phyloP scores from a whole-genome alignment of 441 rosid species.

The Capsella rubella region DNA sequence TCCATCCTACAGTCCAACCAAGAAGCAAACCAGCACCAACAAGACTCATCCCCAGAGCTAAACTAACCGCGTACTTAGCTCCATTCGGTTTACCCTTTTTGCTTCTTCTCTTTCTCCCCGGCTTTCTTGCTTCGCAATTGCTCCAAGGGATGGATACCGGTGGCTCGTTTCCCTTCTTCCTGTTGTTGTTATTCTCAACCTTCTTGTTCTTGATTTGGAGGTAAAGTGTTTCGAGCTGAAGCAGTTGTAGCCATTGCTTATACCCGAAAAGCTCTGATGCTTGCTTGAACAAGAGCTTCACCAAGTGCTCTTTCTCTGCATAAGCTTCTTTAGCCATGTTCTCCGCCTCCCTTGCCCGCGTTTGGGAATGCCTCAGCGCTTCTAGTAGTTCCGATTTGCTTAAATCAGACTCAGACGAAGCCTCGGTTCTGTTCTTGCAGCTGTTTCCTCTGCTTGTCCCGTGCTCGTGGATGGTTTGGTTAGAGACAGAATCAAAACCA shows the following conservation, averaged over 20 bases:
- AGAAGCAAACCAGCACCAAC: constrained; percentile 93
- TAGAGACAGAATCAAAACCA: constrained; percentile 43
- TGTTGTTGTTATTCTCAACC: constrained; percentile 32
- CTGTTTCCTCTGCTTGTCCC: constrained; percentile 42
- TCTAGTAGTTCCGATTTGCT: constrained; percentile 83
- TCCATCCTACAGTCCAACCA: constrained; percentile 97
- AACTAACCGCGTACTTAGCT: constrained; percentile 53
- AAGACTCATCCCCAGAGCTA: constrained; percentile 82
- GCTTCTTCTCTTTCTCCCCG: constrained; percentile 43
- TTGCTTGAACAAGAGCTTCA: constrained; percentile 85
- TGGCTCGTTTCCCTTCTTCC: constrained; percentile 47
- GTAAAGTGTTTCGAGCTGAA: constrained; percentile 81
- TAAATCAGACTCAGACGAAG: constrained; percentile 55
- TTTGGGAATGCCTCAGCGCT: constrained; percentile 93
- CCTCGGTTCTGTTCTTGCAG: constrained; percentile 47
- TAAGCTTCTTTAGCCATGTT: constrained; percentile 77
- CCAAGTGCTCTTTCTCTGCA: constrained; percentile 84
- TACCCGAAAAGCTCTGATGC: constrained; percentile 94
- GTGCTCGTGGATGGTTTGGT: constrained; percentile 39
- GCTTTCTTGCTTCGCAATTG: constrained; percentile 55
- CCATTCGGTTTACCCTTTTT: constrained; percentile 38
- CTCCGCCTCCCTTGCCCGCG: constrained; percentile 98
- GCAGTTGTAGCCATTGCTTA: constrained; percentile 87
- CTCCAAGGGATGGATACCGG: constrained; percentile 43
- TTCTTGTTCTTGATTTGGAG: constrained; percentile 65